Evolutionary conservation across 2,329 filamentous ascomycete species (phyloP).

Genomic region (Zymoseptoria passerinii): DNA sequence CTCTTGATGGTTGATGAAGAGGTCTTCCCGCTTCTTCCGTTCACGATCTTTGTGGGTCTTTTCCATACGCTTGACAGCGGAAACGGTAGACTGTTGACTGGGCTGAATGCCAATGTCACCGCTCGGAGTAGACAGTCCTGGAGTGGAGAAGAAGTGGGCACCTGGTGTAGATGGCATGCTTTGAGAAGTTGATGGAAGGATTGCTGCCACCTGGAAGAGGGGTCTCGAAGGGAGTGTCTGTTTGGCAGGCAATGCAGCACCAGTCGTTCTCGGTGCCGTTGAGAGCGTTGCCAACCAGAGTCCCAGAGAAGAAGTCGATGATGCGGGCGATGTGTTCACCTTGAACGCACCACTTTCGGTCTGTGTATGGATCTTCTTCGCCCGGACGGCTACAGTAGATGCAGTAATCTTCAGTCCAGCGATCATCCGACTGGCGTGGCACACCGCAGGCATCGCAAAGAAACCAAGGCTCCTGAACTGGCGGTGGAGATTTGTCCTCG

Average conservation of each 20-base stretch:
- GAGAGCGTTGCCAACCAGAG: not conserved
- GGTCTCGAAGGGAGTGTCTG: not conserved
- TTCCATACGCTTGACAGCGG: not conserved
- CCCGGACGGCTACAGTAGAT: not conserved
- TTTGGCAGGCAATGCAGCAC: not conserved
- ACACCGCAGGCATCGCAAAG: not conserved
- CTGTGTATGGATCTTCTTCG: not conserved
- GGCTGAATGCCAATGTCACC: not conserved
- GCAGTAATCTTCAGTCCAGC: not conserved
- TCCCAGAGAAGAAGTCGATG: not conserved
- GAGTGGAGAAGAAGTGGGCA: not conserved
- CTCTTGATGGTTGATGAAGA: not conserved
- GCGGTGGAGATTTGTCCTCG: not conserved
- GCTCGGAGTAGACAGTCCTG: not conserved
- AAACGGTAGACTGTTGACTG: not conserved
- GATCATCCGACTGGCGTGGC: not conserved
- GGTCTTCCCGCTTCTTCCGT: not conserved
- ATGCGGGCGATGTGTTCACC: not conserved
- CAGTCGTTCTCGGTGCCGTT: not conserved
- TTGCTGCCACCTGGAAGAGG: not conserved
- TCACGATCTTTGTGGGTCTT: not conserved
- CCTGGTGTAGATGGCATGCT: not conserved
- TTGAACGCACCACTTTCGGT: not conserved
- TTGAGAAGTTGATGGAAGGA: not conserved
- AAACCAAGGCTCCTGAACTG: not conserved